These are phyloP conservation scores for Arthrobotrys iridis DNA, from an alignment of 2,329 filamentous ascomycete species.

Conservation along the genomic window DNA sequence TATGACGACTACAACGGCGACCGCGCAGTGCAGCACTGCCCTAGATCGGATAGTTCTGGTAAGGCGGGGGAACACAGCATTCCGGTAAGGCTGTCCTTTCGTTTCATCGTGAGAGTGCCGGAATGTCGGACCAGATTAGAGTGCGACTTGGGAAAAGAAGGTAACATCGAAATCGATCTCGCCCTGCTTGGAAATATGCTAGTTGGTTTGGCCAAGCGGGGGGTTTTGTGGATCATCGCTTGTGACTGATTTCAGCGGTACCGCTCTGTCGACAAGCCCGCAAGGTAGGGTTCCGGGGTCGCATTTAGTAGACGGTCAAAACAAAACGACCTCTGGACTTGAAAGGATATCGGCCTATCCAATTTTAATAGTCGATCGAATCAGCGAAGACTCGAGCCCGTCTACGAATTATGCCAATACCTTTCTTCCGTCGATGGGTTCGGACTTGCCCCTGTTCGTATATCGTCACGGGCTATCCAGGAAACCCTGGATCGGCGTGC, in stretches of 20 bases:
- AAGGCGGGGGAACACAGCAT: slow-evolving; percentile 1
- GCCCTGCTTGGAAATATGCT: background rate
- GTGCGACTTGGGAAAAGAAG: background rate
- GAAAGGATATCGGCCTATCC: background rate
- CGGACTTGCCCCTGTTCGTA: slow-evolving; percentile 37
- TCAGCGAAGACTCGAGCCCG: background rate
- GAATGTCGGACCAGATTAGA: slow-evolving; percentile 16
- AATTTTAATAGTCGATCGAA: slow-evolving; percentile 9
- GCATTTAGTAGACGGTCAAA: background rate
- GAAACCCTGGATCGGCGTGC: background rate
- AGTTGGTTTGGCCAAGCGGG: background rate
- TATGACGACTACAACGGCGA: background rate
- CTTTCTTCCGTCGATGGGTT: background rate
- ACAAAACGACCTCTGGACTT: background rate
- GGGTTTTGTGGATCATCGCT: background rate
- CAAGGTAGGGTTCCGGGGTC: no score
- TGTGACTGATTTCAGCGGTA: no score
- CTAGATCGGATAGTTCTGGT: no score
- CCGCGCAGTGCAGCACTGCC: background rate
- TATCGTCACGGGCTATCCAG: slow-evolving; percentile 20
- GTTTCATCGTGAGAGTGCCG: slow-evolving; percentile 38
- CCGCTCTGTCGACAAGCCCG: background rate
- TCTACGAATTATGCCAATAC: background rate
- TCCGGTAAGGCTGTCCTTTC: background rate
- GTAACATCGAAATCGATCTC: background rate